These are phyloP conservation scores for Thecamonas trahens DNA, from an alignment of 78 protist genomes.

Conservation along the genomic window DNA sequence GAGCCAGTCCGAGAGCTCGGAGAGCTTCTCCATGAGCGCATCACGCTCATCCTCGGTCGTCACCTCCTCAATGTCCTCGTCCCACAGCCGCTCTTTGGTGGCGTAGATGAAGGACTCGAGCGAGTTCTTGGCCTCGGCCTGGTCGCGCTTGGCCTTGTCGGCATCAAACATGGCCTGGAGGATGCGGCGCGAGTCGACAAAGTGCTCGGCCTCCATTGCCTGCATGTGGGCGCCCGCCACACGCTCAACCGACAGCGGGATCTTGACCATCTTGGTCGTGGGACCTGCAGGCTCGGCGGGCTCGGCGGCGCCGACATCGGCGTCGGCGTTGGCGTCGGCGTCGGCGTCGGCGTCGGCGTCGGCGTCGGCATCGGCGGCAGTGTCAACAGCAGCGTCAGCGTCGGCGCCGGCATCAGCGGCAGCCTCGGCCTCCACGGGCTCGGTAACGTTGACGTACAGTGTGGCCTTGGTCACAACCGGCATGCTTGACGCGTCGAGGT, in stretches of 20 bases:
- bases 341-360: too few species aligned
- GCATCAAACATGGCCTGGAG: not conserved
- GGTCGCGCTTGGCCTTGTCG: conserved; percentile 5
- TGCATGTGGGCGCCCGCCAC: not conserved
- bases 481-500: not conserved
- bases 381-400: too few species aligned
- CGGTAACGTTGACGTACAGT: not conserved
- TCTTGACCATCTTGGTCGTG: not conserved
- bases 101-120: conserved; percentile 48
- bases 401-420: not conserved
- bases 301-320: not conserved
- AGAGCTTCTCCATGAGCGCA: not conserved
- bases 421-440: not conserved
- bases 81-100: conserved; percentile 25
- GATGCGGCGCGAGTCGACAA: not conserved
- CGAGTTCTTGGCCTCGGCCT: conserved; percentile 28
- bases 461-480: not conserved
- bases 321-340: not conserved
- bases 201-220: not conserved
- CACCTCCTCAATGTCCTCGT: not conserved
- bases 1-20: conserved; percentile 7
- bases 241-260: not conserved
- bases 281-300: not conserved
- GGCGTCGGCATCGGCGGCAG: too few species aligned
- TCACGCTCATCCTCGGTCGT: not conserved